phyloP scores from a whole-genome alignment of 352 stramenopile genomes.

The Phytophthora crassamura region DNA sequence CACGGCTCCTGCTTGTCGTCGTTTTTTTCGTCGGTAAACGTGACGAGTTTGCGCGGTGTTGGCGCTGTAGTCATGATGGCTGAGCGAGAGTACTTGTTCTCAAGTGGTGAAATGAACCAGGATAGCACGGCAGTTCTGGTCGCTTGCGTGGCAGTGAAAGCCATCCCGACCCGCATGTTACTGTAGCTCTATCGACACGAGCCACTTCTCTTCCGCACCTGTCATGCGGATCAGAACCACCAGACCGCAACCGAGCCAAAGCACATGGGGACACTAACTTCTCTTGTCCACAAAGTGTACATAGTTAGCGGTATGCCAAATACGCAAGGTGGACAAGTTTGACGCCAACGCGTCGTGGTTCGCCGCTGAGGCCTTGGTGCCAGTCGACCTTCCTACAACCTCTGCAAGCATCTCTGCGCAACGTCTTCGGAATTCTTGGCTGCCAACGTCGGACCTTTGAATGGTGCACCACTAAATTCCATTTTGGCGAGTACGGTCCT shows the following conservation, averaged over 20 bases:
- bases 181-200: constrained; percentile 4
- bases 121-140: background rate
- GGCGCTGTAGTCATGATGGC: constrained; percentile 5
- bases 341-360: constrained; percentile 1
- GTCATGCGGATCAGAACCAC: too few relatives aligned
- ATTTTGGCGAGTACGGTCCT: too few relatives aligned
- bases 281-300: too few relatives aligned
- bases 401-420: background rate
- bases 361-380: background rate
- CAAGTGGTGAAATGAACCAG: constrained; percentile 19
- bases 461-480: too few relatives aligned
- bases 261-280: too few relatives aligned
- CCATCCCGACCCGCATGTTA: background rate
- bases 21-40: constrained; percentile 8
- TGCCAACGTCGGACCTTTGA: too few relatives aligned
- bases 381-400: background rate
- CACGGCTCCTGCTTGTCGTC: constrained; percentile 20
- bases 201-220: too few relatives aligned
- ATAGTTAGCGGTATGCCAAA: background rate
- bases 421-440: constrained; percentile 1
- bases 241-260: too few relatives aligned
- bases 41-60: constrained; percentile 15
- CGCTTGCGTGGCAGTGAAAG: too few relatives aligned
- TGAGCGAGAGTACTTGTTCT: background rate
- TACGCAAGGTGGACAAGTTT: background rate